Conservation (phyloP, 2,329 filamentous ascomycete genomes). For the Xylariaceae sp. region DNA sequence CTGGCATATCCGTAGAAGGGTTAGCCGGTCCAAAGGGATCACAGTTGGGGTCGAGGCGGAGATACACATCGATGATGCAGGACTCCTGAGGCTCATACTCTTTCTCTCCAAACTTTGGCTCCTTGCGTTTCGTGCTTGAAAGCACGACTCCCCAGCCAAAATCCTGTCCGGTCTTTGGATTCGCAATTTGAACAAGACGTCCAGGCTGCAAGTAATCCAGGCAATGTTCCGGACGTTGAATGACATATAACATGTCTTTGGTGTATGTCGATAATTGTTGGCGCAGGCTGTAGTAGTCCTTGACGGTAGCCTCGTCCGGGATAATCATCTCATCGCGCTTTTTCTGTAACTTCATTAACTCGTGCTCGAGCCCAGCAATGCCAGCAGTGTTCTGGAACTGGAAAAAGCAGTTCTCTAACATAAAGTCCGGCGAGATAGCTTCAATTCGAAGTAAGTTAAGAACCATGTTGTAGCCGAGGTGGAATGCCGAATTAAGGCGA, state of each 20-base stretch:
- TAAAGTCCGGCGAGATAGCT: constrained; percentile 96
- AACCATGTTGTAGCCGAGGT: constrained; percentile 99
- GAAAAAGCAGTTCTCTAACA: constrained; percentile 97
- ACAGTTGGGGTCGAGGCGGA: constrained; percentile 54
- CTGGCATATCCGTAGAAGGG: constrained; percentile 48
- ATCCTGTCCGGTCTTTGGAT: constrained; percentile 62
- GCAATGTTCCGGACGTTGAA: constrained; percentile 86
- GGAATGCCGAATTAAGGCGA: constrained; percentile 94
- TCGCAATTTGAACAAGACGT: constrained; percentile 82
- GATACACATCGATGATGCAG: constrained; percentile 76
- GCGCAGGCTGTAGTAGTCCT: constrained; percentile 89
- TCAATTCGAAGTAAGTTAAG: constrained; percentile 95
- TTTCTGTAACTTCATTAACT: constrained; percentile 72
- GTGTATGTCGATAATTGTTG: constrained; percentile 79
- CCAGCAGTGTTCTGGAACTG: constrained; percentile 96
- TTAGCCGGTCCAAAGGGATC: constrained; percentile 41
- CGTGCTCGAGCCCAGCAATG: constrained; percentile 77
- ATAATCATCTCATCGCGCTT: constrained; percentile 72
- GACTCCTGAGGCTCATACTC: constrained; percentile 71
- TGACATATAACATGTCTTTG: constrained; percentile 85
- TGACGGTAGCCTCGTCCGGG: constrained; percentile 79
- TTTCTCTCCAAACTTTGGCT: constrained; percentile 62
- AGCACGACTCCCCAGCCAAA: constrained; percentile 95
- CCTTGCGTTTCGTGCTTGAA: constrained; percentile 63
- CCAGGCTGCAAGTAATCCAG: constrained; percentile 80